phyloP scores from a whole-genome alignment of 2,329 filamentous ascomycete genomes.

The Tricladium varicosporioides region DNA sequence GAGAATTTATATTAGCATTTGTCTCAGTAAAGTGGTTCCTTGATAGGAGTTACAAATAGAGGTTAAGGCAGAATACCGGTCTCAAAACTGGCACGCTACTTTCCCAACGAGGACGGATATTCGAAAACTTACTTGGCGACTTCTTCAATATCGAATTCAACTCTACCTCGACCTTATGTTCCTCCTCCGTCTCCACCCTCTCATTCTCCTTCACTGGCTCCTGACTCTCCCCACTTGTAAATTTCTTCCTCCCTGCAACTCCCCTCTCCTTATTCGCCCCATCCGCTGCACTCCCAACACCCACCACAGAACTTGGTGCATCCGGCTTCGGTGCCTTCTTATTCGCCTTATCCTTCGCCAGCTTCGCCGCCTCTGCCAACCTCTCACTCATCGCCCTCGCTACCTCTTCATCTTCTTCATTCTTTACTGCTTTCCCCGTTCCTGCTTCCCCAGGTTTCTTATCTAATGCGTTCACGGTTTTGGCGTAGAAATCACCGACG shows the following conservation, averaged over 20 bases:
- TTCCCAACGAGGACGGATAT: not conserved
- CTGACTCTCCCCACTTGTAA: conserved; percentile 29
- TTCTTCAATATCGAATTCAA: conserved; percentile 79
- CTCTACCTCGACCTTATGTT: conserved; percentile 66
- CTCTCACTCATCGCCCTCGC: conserved; percentile 57
- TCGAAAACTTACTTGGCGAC: conserved; percentile 65
- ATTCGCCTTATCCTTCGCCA: conserved; percentile 67
- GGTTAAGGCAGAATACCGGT: too few relatives aligned
- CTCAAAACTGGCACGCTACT: too few relatives aligned
- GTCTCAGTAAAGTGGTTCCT: not conserved
- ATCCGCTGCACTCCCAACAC: conserved; percentile 33
- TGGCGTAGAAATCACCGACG: conserved; percentile 57
- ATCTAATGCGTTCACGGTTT: conserved; percentile 55
- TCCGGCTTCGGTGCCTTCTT: conserved; percentile 63
- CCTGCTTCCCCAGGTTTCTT: conserved; percentile 8
- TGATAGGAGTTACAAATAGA: not conserved
- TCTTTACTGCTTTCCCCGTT: not conserved
- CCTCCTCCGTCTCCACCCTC: conserved; percentile 52
- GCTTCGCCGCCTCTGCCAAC: conserved; percentile 66
- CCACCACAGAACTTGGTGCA: conserved; percentile 54
- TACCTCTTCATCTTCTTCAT: conserved; percentile 47
- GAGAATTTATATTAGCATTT: conserved; percentile 4
- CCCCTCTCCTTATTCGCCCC: conserved; percentile 33
- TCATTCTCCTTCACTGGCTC: conserved; percentile 41
- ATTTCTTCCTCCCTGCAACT: conserved; percentile 53